Percentiles rank a stretch among this genome's conserved stretches.
These are phyloP conservation scores for Neonectria ditissima DNA, from an alignment of 2,329 filamentous ascomycete genomes.

Conservation along the genomic window DNA sequence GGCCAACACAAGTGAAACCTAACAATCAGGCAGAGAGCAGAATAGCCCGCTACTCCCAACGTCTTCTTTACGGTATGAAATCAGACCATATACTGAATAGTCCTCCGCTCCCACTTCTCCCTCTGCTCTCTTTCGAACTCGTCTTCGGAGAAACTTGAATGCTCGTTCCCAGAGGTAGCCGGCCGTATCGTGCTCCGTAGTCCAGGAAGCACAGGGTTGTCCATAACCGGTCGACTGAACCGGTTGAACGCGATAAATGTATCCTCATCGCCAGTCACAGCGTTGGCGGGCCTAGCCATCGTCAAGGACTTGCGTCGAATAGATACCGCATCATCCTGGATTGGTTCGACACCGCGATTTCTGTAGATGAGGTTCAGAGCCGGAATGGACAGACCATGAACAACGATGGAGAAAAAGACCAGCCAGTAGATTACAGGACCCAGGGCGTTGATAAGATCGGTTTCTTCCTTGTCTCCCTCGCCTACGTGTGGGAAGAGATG, in stretches of 20 bases:
- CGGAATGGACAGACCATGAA: not conserved
- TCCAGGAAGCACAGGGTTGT: not conserved
- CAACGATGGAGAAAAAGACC: not conserved
- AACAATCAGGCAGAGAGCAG: no score
- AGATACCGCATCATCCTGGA: slow-evolving; percentile 1
- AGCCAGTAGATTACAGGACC: not conserved
- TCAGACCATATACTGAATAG: no score
- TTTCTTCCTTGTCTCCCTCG: no score
- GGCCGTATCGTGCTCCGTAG: no score
- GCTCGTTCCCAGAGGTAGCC: not conserved
- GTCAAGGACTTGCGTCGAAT: not conserved
- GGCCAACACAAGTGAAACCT: no score
- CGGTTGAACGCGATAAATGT: slow-evolving; percentile 1
- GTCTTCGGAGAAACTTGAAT: not conserved
- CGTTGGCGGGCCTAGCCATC: not conserved
- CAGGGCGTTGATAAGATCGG: no score
- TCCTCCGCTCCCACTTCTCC: not conserved
- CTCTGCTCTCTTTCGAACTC: slow-evolving; percentile 1
- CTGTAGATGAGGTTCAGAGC: not conserved
- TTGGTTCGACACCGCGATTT: not conserved
- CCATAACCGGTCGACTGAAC: not conserved
- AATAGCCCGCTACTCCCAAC: no score
- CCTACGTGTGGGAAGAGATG: no score
- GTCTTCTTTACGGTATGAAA: no score
- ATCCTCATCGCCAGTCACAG: not conserved